These are phyloP conservation scores for Wickerhamiella dianesei DNA, from an alignment of 805 yeast species.

Conservation along the genomic window DNA sequence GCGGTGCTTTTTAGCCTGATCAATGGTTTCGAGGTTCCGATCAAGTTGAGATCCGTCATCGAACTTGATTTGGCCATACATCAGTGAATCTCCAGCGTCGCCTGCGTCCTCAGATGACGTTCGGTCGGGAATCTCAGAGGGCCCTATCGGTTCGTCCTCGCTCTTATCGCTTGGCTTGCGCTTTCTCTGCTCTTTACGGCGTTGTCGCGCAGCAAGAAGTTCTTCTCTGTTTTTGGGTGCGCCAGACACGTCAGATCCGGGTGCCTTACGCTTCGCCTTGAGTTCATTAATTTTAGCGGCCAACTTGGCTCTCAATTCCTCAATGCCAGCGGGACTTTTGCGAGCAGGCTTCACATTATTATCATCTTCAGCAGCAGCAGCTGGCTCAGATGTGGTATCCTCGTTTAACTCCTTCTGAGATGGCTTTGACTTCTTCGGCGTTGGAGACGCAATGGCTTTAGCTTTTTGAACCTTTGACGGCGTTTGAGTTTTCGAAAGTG, in stretches of 20 bases:
- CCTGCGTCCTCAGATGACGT: constrained; percentile 26
- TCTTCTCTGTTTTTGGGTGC: constrained; percentile 57
- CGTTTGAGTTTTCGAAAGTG: background rate
- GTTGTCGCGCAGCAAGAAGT: constrained; percentile 30
- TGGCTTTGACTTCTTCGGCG: constrained; percentile 6
- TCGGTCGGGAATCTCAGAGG: constrained; percentile 19
- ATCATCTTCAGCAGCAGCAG: background rate
- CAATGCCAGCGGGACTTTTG: constrained; percentile 29
- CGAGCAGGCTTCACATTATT: background rate
- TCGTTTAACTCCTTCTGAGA: background rate
- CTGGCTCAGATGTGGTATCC: background rate
- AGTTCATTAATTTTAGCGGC: constrained; percentile 56
- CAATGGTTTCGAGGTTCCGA: constrained; percentile 49
- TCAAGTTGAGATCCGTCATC: constrained; percentile 70
- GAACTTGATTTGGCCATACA: constrained; percentile 73
- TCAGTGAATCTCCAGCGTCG: constrained; percentile 32
- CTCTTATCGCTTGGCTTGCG: constrained; percentile 20
- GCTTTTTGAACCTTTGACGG: background rate
- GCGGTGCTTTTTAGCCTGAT: constrained; percentile 32
- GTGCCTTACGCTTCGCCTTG: constrained; percentile 79
- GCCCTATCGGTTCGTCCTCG: too few species aligned
- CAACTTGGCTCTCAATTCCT: constrained; percentile 62
- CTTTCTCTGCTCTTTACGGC: constrained; percentile 29
- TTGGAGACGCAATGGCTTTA: constrained; percentile 8
- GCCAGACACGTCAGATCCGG: constrained; percentile 67